A percentile compares a stretch with the other conserved stretches of the same genome.
Conservation (phyloP, 2,329 filamentous ascomycete genomes). For the Xylaria digitata region DNA sequence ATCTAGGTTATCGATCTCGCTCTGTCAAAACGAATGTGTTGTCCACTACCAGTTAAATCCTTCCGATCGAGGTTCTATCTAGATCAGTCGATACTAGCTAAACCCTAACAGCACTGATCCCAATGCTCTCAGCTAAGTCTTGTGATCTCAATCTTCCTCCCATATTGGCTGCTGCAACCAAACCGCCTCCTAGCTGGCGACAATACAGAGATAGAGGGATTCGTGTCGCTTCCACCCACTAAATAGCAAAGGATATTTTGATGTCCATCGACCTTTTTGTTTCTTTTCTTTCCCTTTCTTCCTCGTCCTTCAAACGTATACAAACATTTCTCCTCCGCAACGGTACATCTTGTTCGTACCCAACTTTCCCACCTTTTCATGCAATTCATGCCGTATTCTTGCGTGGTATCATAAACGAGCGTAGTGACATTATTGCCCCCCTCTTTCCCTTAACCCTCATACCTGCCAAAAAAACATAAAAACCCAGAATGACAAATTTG, state of each 20-base stretch:
- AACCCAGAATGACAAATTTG: background rate
- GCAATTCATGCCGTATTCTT: slow-evolving; percentile 39
- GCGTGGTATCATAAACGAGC: slow-evolving; percentile 45
- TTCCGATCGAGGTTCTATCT: background rate
- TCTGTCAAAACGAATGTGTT: slow-evolving; percentile 23
- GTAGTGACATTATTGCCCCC: slow-evolving; percentile 33
- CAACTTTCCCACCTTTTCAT: slow-evolving; percentile 2
- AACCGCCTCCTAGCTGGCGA: background rate
- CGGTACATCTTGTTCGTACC: background rate
- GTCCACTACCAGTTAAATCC: background rate
- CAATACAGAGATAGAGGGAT: background rate
- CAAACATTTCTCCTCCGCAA: background rate
- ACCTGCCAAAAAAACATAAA: background rate
- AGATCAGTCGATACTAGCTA: slow-evolving; percentile 11
- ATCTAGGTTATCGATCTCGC: background rate
- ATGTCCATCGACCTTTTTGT: background rate
- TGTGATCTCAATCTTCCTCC: background rate
- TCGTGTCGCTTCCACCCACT: background rate
- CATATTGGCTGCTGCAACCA: background rate
- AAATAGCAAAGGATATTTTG: slow-evolving; percentile 8
- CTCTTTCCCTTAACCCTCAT: slow-evolving; percentile 22
- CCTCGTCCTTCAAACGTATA: background rate
- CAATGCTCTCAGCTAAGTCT: background rate
- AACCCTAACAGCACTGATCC: background rate
- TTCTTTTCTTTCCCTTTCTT: background rate